Evolutionary conservation across 164 flowering plant species (phyloP).

Genomic region (Magnolia kwangsiensis): DNA sequence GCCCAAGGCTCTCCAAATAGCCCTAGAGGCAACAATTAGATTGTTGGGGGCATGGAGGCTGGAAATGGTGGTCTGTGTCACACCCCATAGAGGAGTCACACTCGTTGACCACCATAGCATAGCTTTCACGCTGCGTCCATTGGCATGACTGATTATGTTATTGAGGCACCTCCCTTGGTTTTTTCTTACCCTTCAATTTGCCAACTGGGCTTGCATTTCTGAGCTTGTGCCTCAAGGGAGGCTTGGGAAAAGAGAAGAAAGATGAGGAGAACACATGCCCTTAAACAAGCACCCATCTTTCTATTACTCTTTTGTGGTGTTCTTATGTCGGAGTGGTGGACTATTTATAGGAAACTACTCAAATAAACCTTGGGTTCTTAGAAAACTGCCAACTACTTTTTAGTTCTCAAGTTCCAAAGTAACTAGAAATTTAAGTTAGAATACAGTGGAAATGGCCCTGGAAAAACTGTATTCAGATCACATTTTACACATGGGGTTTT

Average conservation of each 20-base stretch:
- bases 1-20: slow-evolving; percentile 8
- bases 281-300: background rate
- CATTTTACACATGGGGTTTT: no score
- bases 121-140: slow-evolving; percentile 8
- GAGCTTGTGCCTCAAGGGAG: background rate
- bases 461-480: no score
- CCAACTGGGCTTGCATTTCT: slow-evolving; percentile 12
- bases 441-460: no score
- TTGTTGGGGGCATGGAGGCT: slow-evolving; percentile 15
- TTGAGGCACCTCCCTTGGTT: background rate
- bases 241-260: background rate
- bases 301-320: background rate
- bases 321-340: background rate
- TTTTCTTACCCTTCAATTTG: slow-evolving; percentile 3
- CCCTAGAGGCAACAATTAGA: slow-evolving; percentile 15
- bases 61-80: slow-evolving; percentile 8
- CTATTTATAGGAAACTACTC: background rate
- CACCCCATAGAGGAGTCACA: slow-evolving; percentile 16
- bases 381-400: background rate
- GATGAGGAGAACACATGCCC: background rate
- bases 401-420: no score
- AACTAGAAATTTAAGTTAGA: background rate
- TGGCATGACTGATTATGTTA: slow-evolving; percentile 1
- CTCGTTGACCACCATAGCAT: slow-evolving; percentile 18
- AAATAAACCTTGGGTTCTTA: background rate